A percentile compares a stretch with the other conserved stretches of the same genome.
Conservation (phyloP, 1,139 yeast species). For the Suhomyces maxii region DNA sequence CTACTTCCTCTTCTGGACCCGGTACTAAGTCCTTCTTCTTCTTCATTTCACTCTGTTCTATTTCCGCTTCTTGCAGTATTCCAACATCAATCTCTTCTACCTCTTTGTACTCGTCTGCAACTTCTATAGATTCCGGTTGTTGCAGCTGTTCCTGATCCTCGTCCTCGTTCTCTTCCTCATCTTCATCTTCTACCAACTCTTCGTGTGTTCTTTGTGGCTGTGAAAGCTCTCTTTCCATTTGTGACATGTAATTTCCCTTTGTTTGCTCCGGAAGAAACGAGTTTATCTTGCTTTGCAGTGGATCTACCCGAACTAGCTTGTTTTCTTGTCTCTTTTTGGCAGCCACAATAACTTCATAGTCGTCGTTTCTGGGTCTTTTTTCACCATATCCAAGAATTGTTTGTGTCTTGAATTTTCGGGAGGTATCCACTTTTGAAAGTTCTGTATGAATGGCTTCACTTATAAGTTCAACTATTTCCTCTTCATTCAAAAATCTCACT, state of each 20-base stretch:
- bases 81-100: neutral
- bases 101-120: neutral
- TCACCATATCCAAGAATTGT: constrained; percentile 37
- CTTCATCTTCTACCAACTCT: constrained; percentile 4
- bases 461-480: constrained; percentile 72
- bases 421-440: constrained; percentile 61
- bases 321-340: constrained; percentile 54
- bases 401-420: constrained; percentile 71
- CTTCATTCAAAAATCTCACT: constrained; percentile 82
- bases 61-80: neutral
- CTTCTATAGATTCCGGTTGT: neutral
- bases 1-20: neutral
- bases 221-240: constrained; percentile 1
- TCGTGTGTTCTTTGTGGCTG: constrained; percentile 3
- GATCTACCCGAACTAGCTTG: constrained; percentile 73
- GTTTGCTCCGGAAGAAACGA: constrained; percentile 31
- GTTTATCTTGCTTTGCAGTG: constrained; percentile 60
- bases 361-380: constrained; percentile 3
- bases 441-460: constrained; percentile 49
- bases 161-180: constrained; percentile 1
- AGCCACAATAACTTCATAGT: constrained; percentile 9
- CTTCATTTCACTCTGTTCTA: neutral
- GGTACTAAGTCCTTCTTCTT: neutral
- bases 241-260: constrained; percentile 1
- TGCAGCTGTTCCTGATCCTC: neutral